Evolutionary conservation across 176 grass and related monocot genomes (phyloP).

Genomic region (Musa acuminata): DNA sequence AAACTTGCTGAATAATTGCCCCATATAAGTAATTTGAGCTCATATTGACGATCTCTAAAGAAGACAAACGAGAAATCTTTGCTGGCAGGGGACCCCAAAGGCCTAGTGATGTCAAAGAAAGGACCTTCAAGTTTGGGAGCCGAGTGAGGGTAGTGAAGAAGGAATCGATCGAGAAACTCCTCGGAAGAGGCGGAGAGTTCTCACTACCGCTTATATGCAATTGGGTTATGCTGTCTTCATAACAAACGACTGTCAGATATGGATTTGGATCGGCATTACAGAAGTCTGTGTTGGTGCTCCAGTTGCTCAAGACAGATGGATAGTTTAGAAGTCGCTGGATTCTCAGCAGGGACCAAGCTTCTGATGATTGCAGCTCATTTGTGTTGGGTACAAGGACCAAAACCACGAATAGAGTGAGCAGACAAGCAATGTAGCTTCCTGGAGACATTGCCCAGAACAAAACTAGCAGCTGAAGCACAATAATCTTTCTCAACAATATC

Average conservation of each 20-base stretch:
- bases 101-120: conserved; percentile 63
- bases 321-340: conserved; percentile 60
- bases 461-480: not conserved
- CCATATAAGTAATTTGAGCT: conserved; percentile 78
- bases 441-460: not conserved
- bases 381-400: conserved; percentile 37
- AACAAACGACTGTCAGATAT: conserved; percentile 57
- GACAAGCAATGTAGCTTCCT: conserved; percentile 1
- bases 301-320: conserved; percentile 51
- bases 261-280: conserved; percentile 39
- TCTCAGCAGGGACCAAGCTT: conserved; percentile 72
- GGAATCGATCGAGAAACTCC: conserved; percentile 60
- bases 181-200: conserved; percentile 39
- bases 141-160: conserved; percentile 62
- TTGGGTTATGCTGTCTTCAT: conserved; percentile 80
- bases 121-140: conserved; percentile 83
- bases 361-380: conserved; percentile 45
- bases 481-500: not conserved
- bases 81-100: conserved; percentile 67
- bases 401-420: conserved; percentile 41
- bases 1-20: conserved; percentile 37
- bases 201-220: conserved; percentile 43
- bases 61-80: conserved; percentile 41
- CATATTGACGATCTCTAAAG: conserved; percentile 78
- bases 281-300: conserved; percentile 67